Conservation (phyloP, 2,329 filamentous ascomycete genomes). For the Biscogniauxia sp. region DNA sequence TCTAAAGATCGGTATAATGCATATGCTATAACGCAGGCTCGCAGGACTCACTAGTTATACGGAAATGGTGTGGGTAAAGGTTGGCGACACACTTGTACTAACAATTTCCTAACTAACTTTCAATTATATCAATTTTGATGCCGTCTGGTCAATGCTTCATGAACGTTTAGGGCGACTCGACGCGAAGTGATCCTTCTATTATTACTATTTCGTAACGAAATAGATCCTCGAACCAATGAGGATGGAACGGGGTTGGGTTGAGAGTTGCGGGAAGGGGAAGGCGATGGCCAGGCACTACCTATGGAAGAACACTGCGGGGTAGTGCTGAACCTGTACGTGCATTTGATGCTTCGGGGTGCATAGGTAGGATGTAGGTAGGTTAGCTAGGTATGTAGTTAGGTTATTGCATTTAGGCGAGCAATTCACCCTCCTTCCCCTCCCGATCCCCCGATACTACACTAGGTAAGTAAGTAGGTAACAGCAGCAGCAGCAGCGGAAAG, state of each 20-base stretch:
- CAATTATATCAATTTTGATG: too few species aligned
- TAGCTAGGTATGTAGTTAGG: too few species aligned
- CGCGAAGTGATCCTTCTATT: neutral
- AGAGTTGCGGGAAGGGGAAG: neutral
- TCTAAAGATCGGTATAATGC: neutral
- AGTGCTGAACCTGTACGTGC: neutral
- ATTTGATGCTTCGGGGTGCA: neutral
- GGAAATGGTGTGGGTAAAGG: too few species aligned
- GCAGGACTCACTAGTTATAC: too few species aligned
- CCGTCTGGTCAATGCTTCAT: too few species aligned
- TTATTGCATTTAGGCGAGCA: neutral
- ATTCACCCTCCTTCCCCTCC: neutral
- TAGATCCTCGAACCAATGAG: neutral
- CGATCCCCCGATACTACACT: too few species aligned
- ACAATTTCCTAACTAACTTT: too few species aligned
- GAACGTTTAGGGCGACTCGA: neutral
- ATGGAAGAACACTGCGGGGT: neutral
- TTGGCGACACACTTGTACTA: too few species aligned
- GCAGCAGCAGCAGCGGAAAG: neutral
- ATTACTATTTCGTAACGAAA: neutral
- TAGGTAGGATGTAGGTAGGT: too few species aligned
- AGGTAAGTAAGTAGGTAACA: too few species aligned
- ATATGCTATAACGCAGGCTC: too few species aligned
- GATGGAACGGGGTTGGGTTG: neutral
- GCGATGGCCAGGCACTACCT: neutral